These are phyloP conservation scores for Hyaloscypha variabilis DNA, from an alignment of 495 filamentous ascomycete species.

Conservation along the genomic window DNA sequence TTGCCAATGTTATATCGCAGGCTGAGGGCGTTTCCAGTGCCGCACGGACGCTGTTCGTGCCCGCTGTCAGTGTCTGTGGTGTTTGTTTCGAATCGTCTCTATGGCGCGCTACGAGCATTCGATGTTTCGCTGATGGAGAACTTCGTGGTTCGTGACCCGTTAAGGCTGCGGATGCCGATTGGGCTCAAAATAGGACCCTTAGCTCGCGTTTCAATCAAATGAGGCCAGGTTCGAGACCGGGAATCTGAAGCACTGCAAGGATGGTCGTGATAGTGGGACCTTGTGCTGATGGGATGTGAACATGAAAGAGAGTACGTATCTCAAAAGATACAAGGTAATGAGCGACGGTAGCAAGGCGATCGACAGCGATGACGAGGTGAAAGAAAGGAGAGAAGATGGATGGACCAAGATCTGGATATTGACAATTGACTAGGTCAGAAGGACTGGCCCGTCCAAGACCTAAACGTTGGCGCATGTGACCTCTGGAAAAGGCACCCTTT, in stretches of 20 bases:
- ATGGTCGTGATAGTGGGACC: not conserved
- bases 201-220: not conserved
- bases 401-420: not conserved
- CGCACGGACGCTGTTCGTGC: conserved; percentile 17
- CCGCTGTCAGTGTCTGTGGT: conserved; percentile 6
- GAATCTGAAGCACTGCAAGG: not conserved
- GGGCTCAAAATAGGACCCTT: not conserved
- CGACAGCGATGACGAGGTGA: not conserved
- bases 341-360: conserved; percentile 2
- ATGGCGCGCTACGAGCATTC: conserved; percentile 2
- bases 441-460: not conserved
- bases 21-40: not conserved
- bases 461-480: conserved; percentile 5
- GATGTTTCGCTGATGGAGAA: conserved; percentile 12
- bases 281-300: not conserved
- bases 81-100: conserved; percentile 9
- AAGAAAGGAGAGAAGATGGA: not conserved
- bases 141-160: not conserved
- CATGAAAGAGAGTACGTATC: conserved; percentile 26
- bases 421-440: not conserved
- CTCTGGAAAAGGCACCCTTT: not conserved
- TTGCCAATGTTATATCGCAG: not conserved
- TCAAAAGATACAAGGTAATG: conserved; percentile 18
- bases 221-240: not conserved
- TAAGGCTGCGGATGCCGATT: not conserved